These are phyloP conservation scores for Gastrolobium bilobum DNA, from an alignment of 306 rosid species.

Conservation along the genomic window DNA sequence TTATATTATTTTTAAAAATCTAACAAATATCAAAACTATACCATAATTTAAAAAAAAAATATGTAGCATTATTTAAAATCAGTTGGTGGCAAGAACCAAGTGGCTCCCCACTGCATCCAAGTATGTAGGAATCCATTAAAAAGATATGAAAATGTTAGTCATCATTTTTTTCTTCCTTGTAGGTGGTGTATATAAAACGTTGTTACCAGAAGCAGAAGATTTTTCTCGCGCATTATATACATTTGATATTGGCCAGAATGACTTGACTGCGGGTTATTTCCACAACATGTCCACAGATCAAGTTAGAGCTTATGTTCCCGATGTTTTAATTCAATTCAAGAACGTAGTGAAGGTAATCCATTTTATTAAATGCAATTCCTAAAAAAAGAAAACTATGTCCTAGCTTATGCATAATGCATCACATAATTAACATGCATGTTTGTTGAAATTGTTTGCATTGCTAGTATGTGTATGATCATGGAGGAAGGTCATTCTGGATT, in stretches of 20 bases:
- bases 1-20: too few species aligned
- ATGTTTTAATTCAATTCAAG: slow-evolving; percentile 59
- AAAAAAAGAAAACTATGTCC: not conserved
- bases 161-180: not conserved
- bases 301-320: slow-evolving; percentile 66
- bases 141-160: not conserved
- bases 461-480: slow-evolving; percentile 54
- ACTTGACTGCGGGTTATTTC: slow-evolving; percentile 73
- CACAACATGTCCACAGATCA: slow-evolving; percentile 67
- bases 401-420: slow-evolving; percentile 1
- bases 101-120: too few species aligned
- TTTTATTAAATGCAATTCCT: not conserved
- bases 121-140: too few species aligned
- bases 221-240: slow-evolving; percentile 72
- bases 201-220: slow-evolving; percentile 65
- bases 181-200: slow-evolving; percentile 59
- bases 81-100: too few species aligned
- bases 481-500: slow-evolving; percentile 68
- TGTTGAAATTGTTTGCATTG: slow-evolving; percentile 13
- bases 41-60: too few species aligned
- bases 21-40: too few species aligned
- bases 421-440: slow-evolving; percentile 20
- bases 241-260: slow-evolving; percentile 86
- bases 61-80: too few species aligned
- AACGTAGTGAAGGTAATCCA: slow-evolving; percentile 48